Conservation (phyloP, 2,329 filamentous ascomycete species). For the Penicillium paneum region DNA sequence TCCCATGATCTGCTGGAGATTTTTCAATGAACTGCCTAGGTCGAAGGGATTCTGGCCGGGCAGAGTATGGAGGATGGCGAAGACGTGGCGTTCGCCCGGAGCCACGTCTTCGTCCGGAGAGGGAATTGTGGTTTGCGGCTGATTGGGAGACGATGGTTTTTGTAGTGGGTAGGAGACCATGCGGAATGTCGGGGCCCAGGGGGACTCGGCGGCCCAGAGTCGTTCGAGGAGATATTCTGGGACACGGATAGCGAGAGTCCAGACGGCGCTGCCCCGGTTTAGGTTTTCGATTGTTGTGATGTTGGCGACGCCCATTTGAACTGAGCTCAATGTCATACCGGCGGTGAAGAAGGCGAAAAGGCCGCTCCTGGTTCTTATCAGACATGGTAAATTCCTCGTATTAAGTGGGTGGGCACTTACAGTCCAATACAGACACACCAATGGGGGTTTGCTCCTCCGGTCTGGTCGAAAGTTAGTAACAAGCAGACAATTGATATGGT, state of each 20-base stretch:
- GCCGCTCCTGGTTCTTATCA: conserved; percentile 44
- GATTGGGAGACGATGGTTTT: conserved; percentile 16
- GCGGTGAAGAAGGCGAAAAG: conserved; percentile 79
- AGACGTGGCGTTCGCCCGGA: conserved; percentile 58
- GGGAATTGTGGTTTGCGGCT: conserved; percentile 27
- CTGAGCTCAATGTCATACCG: conserved; percentile 71
- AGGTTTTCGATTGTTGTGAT: conserved; percentile 82
- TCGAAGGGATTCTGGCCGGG: conserved; percentile 84
- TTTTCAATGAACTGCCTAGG: conserved; percentile 61
- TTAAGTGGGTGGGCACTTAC: conserved; percentile 31
- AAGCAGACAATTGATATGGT: neutral
- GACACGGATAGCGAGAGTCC: conserved; percentile 72
- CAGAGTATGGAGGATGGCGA: conserved; percentile 72
- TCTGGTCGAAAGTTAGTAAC: conserved; percentile 26
- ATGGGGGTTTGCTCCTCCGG: conserved; percentile 52
- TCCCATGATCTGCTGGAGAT: conserved; percentile 80
- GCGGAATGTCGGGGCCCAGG: conserved; percentile 35
- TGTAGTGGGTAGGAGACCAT: conserved; percentile 44
- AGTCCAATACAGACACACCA: conserved; percentile 66
- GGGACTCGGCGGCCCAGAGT: conserved; percentile 35
- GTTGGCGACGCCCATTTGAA: conserved; percentile 69
- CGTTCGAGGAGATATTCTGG: conserved; percentile 46
- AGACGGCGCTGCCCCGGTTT: conserved; percentile 57
- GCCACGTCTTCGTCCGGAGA: conserved; percentile 43
- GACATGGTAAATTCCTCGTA: conserved; percentile 7